Evolutionary conservation across 352 stramenopile genomes (phyloP).

Genomic region (Phytopythium montanum): DNA sequence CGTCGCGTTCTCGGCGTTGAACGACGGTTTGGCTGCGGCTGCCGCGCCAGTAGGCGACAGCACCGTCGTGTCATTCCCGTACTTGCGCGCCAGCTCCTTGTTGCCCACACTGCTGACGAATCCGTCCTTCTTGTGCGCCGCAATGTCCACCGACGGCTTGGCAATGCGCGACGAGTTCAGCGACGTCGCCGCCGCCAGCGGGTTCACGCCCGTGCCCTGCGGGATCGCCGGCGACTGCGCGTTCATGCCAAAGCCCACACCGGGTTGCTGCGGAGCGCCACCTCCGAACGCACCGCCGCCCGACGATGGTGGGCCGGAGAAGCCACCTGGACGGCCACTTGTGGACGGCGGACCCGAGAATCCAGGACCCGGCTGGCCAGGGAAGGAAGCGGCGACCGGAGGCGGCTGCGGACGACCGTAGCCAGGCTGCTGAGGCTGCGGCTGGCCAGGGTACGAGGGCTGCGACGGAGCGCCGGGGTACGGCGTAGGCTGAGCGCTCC

Average conservation of each 20-base stretch:
- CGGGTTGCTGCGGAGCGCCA: conserved; percentile 27
- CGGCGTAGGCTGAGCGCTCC: conserved; percentile 12
- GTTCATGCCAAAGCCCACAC: conserved; percentile 26
- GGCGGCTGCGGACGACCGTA: conserved; percentile 39
- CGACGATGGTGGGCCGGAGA: conserved; percentile 33
- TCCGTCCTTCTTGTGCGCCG: conserved; percentile 73
- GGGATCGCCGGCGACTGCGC: conserved; percentile 39
- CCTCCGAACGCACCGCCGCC: conserved; percentile 20
- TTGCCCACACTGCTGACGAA: conserved; percentile 85
- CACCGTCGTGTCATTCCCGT: conserved; percentile 68
- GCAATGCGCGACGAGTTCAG: conserved; percentile 72
- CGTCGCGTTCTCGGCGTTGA: conserved; percentile 38
- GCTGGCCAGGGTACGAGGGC: conserved; percentile 35
- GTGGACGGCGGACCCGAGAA: conserved; percentile 55
- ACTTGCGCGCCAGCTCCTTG: conserved; percentile 85
- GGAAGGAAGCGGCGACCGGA: conserved; percentile 23
- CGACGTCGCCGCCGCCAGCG: conserved; percentile 43
- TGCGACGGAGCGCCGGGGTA: conserved; percentile 30
- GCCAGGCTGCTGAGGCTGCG: conserved; percentile 22
- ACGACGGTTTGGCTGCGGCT: conserved; percentile 31
- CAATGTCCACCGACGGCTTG: conserved; percentile 81
- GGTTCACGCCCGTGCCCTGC: conserved; percentile 70
- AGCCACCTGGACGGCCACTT: conserved; percentile 25
- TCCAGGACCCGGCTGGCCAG: conserved; percentile 18
- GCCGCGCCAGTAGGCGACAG: conserved; percentile 44